phyloP scores from a whole-genome alignment of 306 rosid species.

The Citrullus amarus region DNA sequence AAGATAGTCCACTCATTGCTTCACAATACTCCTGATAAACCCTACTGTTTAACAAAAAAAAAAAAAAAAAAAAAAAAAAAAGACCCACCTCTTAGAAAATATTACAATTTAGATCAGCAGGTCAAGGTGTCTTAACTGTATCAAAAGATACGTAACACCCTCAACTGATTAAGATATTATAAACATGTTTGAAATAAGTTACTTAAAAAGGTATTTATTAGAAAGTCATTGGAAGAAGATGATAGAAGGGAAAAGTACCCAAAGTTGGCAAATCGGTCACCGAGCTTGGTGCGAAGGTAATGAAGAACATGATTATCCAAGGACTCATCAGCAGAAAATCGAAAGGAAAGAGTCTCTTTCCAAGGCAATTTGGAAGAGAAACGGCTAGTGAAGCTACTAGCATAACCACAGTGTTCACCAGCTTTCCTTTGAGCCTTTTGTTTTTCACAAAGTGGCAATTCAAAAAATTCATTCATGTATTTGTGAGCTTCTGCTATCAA shows the following conservation, averaged over 20 bases:
- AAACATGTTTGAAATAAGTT: too few species aligned
- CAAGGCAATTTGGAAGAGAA: conserved; percentile 87
- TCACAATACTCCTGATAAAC: conserved; percentile 72
- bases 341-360: conserved; percentile 84
- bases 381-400: conserved; percentile 87
- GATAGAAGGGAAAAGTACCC: conserved; percentile 30
- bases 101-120: too few species aligned
- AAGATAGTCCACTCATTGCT: conserved; percentile 77
- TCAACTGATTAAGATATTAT: too few species aligned
- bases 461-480: conserved; percentile 60
- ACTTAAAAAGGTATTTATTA: too few species aligned
- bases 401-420: conserved; percentile 90
- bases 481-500: conserved; percentile 51
- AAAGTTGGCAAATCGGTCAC: conserved; percentile 41
- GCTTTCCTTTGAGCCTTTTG: conserved; percentile 68
- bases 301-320: conserved; percentile 27
- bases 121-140: too few species aligned
- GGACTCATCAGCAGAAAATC: conserved; percentile 28
- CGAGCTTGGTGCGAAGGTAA: conserved; percentile 41
- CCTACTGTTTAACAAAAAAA: conserved; percentile 13
- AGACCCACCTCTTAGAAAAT: too few species aligned
- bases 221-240: too few species aligned
- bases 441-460: conserved; percentile 52
- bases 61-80: too few species aligned
- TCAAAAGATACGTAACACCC: too few species aligned